These are phyloP conservation scores for Saturnispora silvae DNA, from an alignment of 805 yeast genomes.

Conservation along the genomic window DNA sequence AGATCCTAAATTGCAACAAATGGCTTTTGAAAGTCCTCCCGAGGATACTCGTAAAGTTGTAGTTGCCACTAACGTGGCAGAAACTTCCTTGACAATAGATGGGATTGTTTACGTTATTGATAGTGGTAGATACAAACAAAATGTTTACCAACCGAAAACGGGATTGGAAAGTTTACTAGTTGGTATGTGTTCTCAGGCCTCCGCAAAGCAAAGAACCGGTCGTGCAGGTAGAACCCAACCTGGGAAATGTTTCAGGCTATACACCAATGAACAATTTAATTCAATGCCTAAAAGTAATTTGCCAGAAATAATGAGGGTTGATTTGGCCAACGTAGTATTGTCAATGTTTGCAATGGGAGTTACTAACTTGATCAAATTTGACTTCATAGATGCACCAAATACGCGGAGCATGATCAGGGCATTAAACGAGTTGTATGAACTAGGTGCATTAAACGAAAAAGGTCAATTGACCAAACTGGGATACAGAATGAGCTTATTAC, in stretches of 20 bases:
- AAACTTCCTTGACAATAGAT: slow-evolving; percentile 90
- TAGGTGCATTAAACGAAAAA: slow-evolving; percentile 74
- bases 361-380: slow-evolving; percentile 69
- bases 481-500: slow-evolving; percentile 79
- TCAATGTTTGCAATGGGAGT: slow-evolving; percentile 76
- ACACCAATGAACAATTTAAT: slow-evolving; percentile 71
- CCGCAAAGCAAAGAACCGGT: slow-evolving; percentile 95
- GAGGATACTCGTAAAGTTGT: slow-evolving; percentile 72
- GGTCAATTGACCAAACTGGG: slow-evolving; percentile 77
- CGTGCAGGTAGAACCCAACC: slow-evolving; percentile 98
- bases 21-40: slow-evolving; percentile 84
- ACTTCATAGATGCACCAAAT: slow-evolving; percentile 86
- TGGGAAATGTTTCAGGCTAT: slow-evolving; percentile 85
- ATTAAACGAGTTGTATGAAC: slow-evolving; percentile 67
- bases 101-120: slow-evolving; percentile 94
- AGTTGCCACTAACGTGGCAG: slow-evolving; percentile 93
- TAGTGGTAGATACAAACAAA: slow-evolving; percentile 90
- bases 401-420: slow-evolving; percentile 62
- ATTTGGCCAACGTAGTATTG: slow-evolving; percentile 65
- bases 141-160: slow-evolving; percentile 74
- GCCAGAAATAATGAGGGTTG: slow-evolving; percentile 87
- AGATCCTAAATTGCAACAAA: slow-evolving; percentile 73
- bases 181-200: slow-evolving; percentile 85
- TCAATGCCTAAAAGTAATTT: slow-evolving; percentile 73
- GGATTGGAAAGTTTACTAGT: slow-evolving; percentile 85